Conservation (phyloP, 768 basidiomycete genomes). For the Podaxis pistillaris region DNA sequence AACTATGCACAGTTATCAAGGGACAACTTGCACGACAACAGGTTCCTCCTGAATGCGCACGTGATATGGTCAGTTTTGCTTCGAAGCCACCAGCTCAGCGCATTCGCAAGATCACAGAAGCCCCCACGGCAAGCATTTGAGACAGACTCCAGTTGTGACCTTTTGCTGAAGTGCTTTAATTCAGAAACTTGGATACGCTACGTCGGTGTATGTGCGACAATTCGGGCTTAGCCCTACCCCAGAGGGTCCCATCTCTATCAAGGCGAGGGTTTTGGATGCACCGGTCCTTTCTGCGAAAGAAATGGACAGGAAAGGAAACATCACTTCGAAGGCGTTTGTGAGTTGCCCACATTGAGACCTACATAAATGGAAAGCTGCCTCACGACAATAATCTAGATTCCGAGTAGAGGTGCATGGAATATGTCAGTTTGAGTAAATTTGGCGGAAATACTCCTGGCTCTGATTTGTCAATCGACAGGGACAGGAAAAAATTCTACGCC, state of each 20-base stretch:
- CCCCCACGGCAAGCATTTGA: conserved; percentile 40
- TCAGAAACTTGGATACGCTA: conserved; percentile 61
- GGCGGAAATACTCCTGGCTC: conserved; percentile 29
- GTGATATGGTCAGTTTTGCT: conserved; percentile 61
- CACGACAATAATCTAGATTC: conserved; percentile 36
- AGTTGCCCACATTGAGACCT: background rate
- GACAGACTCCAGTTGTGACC: background rate
- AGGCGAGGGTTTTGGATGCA: conserved; percentile 57
- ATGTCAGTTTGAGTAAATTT: conserved; percentile 45
- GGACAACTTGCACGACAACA: conserved; percentile 74
- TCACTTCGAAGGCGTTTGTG: conserved; percentile 43
- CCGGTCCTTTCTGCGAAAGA: conserved; percentile 61
- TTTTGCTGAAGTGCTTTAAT: background rate
- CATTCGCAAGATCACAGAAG: conserved; percentile 49
- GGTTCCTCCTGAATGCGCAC: conserved; percentile 62
- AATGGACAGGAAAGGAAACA: conserved; percentile 44
- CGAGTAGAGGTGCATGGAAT: conserved; percentile 73
- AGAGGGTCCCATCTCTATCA: conserved; percentile 46
- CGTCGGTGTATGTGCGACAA: conserved; percentile 66
- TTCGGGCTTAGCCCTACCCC: conserved; percentile 62
- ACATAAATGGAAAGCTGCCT: background rate
- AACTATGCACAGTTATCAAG: conserved; percentile 56
- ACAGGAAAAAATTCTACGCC: conserved; percentile 63
- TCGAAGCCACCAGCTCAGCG: conserved; percentile 61
- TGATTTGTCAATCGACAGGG: conserved; percentile 45